Base-by-base conservation (phyloP, 352 stramenopile species). In the Blastocystis sp. region DNA sequence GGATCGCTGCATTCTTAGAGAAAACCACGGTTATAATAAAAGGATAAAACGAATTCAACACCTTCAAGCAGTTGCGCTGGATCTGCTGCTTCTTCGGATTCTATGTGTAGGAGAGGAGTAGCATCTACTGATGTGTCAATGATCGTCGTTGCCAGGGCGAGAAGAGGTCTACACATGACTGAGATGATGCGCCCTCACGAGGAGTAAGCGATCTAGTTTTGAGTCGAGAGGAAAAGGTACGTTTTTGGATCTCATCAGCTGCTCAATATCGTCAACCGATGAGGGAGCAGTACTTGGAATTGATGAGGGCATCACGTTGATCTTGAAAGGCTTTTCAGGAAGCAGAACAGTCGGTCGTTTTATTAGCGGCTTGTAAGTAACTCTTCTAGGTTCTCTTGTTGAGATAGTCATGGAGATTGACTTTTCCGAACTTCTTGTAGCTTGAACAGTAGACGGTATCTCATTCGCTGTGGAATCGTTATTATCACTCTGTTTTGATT, bases 1-100 rank as follows among this genome's bases (percentile, higher is more conserved):
- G 37, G 7, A 26, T 54, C 11, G 54, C 9, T 9, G 34, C 30
- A 8, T 66, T 16, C 13, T 85, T 85, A 13, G 53, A 59, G 34
- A 85, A 85, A 13, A 85, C 43, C 16, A 85, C 53, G 11, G 73
- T 85, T 3, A 9, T 5, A 13, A 85, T 45, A 55, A 50, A 85
- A 13, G 73, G 73, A 43, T 39, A 43, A 55, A 85, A 85, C 20
- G 73, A 85, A 45, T 85, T 85, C 18, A 85, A 37, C 39, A 85
- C 73, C 20, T 30, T 34, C 1, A 85, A 37, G 7, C 16, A 54
- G 50, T 85, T 85, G 20, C 9, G 5, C 16, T 85, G 73, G 50
- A 85, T 85, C 13, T 37, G 54, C 5, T 41, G 43, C 39, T 85
- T 85, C 3, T 50, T 62, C 5, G 50, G 16, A 34, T 85, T 55